phyloP scores from a whole-genome alignment of 768 basidiomycete species.

The Serendipita vermifera region DNA sequence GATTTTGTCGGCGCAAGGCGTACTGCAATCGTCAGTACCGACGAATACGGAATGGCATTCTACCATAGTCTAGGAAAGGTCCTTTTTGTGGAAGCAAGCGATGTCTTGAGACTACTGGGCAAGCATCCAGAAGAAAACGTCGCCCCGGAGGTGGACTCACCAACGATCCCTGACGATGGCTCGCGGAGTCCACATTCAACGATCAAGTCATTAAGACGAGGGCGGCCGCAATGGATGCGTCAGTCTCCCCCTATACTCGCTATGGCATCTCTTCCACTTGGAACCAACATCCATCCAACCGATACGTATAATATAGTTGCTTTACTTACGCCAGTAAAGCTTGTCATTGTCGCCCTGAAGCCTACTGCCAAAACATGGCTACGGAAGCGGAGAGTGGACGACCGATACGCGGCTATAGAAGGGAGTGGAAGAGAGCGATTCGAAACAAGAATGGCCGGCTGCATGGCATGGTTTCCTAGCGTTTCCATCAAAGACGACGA shows the following conservation, averaged over 20 bases:
- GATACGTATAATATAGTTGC: slow-evolving; percentile 74
- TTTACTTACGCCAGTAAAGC: slow-evolving; percentile 75
- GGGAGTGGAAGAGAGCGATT: too few relatives aligned
- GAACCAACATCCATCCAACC: slow-evolving; percentile 55
- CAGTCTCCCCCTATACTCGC: slow-evolving; percentile 52
- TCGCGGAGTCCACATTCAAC: slow-evolving; percentile 10
- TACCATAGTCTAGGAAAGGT: slow-evolving; percentile 91
- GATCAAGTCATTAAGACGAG: background rate
- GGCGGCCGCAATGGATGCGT: slow-evolving; percentile 27
- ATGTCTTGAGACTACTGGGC: slow-evolving; percentile 86
- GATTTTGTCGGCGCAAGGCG: slow-evolving; percentile 85
- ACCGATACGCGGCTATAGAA: slow-evolving; percentile 29
- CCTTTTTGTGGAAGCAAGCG: slow-evolving; percentile 86
- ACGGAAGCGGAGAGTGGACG: slow-evolving; percentile 45
- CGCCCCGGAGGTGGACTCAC: slow-evolving; percentile 19
- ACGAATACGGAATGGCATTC: slow-evolving; percentile 84
- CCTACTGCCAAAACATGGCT: slow-evolving; percentile 91
- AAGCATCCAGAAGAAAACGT: slow-evolving; percentile 51
- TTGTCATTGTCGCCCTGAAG: slow-evolving; percentile 86
- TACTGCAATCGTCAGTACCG: slow-evolving; percentile 83
- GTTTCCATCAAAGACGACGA: slow-evolving; percentile 19
- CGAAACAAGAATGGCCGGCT: slow-evolving; percentile 41
- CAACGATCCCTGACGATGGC: slow-evolving; percentile 11
- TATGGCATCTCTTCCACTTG: slow-evolving; percentile 72
- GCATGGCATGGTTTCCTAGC: slow-evolving; percentile 75